phyloP scores from a whole-genome alignment of 169 alveolate species.

The Sarcocystis neurona region DNA sequence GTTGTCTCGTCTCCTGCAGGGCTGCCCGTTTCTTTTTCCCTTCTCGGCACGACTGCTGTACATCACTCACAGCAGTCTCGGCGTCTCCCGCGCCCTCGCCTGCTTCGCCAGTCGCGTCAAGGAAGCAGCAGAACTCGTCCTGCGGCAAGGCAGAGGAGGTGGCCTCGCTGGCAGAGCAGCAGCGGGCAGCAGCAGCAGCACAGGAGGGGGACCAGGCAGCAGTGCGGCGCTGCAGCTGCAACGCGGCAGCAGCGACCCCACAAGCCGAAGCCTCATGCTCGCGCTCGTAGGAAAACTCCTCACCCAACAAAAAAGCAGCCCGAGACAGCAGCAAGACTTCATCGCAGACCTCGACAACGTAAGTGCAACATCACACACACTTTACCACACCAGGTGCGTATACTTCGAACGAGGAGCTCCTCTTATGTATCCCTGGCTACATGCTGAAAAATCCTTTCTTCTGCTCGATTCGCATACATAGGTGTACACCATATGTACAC shows the following conservation, averaged over 20 bases:
- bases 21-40: constrained; percentile 58
- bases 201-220: constrained; percentile 43
- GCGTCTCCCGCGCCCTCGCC: constrained; percentile 33
- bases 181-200: constrained; percentile 8
- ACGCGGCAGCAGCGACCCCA: constrained; percentile 22
- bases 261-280: constrained; percentile 16
- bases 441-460: too few relatives aligned
- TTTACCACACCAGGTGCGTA: too few relatives aligned
- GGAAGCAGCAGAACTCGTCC: constrained; percentile 46
- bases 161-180: constrained; percentile 2
- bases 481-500: background rate
- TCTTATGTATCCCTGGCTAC: too few relatives aligned
- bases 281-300: background rate
- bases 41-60: constrained; percentile 38
- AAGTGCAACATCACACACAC: too few relatives aligned
- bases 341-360: constrained; percentile 59
- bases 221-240: constrained; percentile 38
- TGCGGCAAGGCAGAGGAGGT: constrained; percentile 37
- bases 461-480: too few relatives aligned
- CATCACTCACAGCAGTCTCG: constrained; percentile 3
- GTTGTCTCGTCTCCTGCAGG: constrained; percentile 47
- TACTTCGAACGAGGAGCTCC: too few relatives aligned
- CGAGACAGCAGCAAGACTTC: constrained; percentile 54
- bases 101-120: constrained; percentile 27
- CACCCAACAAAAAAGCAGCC: constrained; percentile 19